Evolutionary conservation across 2,329 filamentous ascomycete genomes (phyloP).

Genomic region (Cadophora gregata): DNA sequence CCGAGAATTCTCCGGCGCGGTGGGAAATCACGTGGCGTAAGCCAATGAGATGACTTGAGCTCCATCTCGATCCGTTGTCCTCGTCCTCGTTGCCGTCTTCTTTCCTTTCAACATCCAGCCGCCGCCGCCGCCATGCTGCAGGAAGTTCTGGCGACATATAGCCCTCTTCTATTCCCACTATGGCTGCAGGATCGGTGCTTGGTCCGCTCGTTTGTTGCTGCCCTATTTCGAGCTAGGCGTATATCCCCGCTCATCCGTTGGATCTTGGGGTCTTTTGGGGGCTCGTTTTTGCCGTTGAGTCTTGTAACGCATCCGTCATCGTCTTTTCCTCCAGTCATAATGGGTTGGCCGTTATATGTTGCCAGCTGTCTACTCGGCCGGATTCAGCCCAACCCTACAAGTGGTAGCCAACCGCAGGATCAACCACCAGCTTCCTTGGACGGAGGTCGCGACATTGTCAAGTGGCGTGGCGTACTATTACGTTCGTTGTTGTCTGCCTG

Average conservation of each 20-base stretch:
- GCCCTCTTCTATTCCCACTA: conserved; percentile 8
- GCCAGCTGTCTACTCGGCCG: not conserved
- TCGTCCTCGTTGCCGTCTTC: not conserved
- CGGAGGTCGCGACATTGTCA: not conserved
- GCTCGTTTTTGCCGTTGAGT: not conserved
- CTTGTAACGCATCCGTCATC: conserved; percentile 7
- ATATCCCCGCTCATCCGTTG: not conserved
- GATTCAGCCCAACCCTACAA: conserved; percentile 3
- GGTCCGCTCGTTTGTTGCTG: conserved; percentile 3
- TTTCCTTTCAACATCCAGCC: not conserved
- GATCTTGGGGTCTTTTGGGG: conserved; percentile 12
- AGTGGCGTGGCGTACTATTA: conserved; percentile 5
- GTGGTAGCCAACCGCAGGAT: conserved; percentile 3
- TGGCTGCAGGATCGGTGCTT: not conserved
- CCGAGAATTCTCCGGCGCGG: not conserved
- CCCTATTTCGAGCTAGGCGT: not conserved
- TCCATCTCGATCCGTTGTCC: not conserved
- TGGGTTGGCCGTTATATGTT: not conserved
- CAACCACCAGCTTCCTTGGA: not conserved
- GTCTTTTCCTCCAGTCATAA: not conserved
- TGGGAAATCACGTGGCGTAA: conserved; percentile 8
- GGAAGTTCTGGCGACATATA: conserved; percentile 1
- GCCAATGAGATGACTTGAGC: not conserved
- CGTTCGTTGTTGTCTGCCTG: not conserved
- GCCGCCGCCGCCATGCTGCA: not conserved